Conservation (phyloP, 1,284 basidiomycete species). For the Albatrellus sp. region DNA sequence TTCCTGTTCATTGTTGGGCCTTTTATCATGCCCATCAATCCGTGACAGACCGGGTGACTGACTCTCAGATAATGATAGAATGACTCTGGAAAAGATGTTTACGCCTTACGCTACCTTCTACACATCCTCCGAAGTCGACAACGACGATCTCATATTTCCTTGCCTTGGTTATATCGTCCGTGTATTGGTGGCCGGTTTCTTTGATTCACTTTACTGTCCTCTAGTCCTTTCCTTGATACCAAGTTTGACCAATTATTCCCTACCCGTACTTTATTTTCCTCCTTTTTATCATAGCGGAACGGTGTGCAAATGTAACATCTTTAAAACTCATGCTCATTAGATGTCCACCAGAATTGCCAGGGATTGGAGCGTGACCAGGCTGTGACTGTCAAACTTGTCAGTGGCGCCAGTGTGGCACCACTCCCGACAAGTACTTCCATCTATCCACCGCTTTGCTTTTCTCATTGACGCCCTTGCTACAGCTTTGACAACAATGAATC, state of each 20-base stretch:
- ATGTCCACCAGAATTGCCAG: too few relatives aligned
- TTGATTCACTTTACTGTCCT: not conserved
- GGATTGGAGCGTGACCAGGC: too few relatives aligned
- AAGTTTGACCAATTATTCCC: not conserved
- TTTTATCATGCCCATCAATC: not conserved
- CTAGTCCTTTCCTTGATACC: not conserved
- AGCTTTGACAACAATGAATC: conserved; percentile 8
- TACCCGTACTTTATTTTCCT: not conserved
- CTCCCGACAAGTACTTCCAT: too few relatives aligned
- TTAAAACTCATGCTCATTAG: not conserved
- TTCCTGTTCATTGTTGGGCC: conserved; percentile 1
- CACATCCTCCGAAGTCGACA: not conserved
- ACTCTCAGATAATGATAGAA: not conserved
- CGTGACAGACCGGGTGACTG: not conserved
- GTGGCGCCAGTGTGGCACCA: too few relatives aligned
- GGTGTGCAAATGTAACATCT: not conserved
- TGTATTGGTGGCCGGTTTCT: too few relatives aligned
- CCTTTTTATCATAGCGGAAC: not conserved
- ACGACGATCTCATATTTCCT: not conserved
- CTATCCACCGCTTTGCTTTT: too few relatives aligned
- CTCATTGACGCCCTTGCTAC: conserved; percentile 3
- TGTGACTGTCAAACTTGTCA: too few relatives aligned
- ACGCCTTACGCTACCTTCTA: not conserved
- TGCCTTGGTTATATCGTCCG: not conserved
- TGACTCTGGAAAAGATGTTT: not conserved